Conservation (phyloP, 1,284 basidiomycete species). For the Irpex sp. region DNA sequence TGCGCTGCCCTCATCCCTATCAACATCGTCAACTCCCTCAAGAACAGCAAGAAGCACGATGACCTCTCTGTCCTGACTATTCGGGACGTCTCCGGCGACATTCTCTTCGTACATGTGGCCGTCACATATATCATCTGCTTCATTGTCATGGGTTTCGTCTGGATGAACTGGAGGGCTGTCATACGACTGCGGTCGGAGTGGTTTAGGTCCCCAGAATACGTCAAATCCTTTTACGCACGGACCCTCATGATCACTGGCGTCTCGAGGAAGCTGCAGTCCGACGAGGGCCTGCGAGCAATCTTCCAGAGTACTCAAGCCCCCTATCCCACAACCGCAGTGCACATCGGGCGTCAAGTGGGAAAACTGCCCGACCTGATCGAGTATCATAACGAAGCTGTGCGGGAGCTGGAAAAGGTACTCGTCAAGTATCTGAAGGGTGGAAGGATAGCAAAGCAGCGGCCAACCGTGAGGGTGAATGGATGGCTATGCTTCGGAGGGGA, state of each 20-base stretch:
- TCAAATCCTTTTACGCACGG: conserved; percentile 75
- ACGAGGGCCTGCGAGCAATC: conserved; percentile 69
- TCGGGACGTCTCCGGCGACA: conserved; percentile 62
- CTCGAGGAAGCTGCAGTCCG: conserved; percentile 71
- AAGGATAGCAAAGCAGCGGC: conserved; percentile 69
- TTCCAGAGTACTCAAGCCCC: conserved; percentile 74
- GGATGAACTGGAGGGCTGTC: conserved; percentile 75
- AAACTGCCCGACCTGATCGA: conserved; percentile 76
- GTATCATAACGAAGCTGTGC: conserved; percentile 83
- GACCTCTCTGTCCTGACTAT: conserved; percentile 77
- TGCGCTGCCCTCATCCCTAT: conserved; percentile 81
- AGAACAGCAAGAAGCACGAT: conserved; percentile 49
- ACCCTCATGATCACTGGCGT: conserved; percentile 74
- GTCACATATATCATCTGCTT: conserved; percentile 72
- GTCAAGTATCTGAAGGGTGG: conserved; percentile 84
- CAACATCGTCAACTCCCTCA: conserved; percentile 72
- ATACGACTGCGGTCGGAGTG: conserved; percentile 62
- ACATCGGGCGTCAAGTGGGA: conserved; percentile 77
- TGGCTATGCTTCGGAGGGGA: conserved; percentile 72
- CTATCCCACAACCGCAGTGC: conserved; percentile 82
- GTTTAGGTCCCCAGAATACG: conserved; percentile 78
- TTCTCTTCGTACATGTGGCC: conserved; percentile 75
- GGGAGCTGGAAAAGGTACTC: conserved; percentile 78
- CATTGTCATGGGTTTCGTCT: conserved; percentile 61
- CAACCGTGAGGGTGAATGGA: conserved; percentile 70